phyloP scores from a whole-genome alignment of 2,329 filamentous ascomycete species.

The Aspergillus sp. region DNA sequence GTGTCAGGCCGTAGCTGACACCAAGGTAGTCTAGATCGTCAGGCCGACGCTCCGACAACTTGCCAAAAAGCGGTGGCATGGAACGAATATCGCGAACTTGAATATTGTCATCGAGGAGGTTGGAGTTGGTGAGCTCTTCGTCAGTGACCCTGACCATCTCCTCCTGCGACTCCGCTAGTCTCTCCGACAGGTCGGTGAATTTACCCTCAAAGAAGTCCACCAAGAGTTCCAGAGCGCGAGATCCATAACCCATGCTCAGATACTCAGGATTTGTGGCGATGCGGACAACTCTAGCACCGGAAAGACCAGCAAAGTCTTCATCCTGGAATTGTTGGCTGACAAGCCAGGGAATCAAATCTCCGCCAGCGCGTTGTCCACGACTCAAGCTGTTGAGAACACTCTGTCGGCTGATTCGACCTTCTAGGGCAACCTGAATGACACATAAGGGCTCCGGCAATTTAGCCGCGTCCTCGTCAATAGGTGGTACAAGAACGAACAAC shows the following conservation, averaged over 20 bases:
- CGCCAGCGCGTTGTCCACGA: conserved; percentile 82
- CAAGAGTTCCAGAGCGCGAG: conserved; percentile 81
- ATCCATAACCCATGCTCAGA: conserved; percentile 87
- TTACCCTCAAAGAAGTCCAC: conserved; percentile 94
- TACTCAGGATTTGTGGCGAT: conserved; percentile 98
- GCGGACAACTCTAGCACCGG: conserved; percentile 85
- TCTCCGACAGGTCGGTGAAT: conserved; percentile 80
- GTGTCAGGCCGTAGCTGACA: conserved; percentile 90
- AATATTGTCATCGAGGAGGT: conserved; percentile 81
- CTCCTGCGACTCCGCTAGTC: conserved; percentile 52
- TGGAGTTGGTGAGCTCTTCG: conserved; percentile 72
- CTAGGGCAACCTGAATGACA: conserved; percentile 89
- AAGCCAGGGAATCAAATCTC: conserved; percentile 95
- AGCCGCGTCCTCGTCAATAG: conserved; percentile 72
- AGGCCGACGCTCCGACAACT: conserved; percentile 78
- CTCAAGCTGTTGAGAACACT: conserved; percentile 89
- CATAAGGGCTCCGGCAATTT: conserved; percentile 89
- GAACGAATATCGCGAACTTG: conserved; percentile 84
- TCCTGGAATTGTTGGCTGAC: conserved; percentile 98
- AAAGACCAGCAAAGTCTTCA: conserved; percentile 90
- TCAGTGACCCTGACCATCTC: conserved; percentile 79
- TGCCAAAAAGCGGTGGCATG: conserved; percentile 92
- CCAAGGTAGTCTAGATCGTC: conserved; percentile 86
- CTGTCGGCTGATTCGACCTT: conserved; percentile 90
- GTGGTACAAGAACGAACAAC: conserved; percentile 88